Percentiles rank a stretch among this genome's conserved stretches.
Evolutionary conservation across 768 basidiomycete genomes (phyloP).

Genomic region (Obba rivulosa): DNA sequence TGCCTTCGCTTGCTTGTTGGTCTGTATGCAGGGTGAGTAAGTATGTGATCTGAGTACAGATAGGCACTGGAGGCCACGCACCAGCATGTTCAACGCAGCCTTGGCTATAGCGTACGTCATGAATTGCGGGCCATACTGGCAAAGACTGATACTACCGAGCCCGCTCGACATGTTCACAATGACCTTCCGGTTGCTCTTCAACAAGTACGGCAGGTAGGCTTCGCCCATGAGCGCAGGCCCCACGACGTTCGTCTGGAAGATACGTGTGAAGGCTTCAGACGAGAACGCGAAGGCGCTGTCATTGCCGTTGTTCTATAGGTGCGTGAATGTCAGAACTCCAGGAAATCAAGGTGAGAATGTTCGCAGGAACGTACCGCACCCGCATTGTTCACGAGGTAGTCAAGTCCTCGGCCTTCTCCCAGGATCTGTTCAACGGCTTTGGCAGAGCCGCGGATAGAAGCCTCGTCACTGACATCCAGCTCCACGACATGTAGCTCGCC

Average conservation of each 20-base stretch:
- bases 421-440: conserved; percentile 22
- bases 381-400: conserved; percentile 37
- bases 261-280: neutral
- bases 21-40: conserved; percentile 16
- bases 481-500: conserved; percentile 28
- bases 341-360: too few relatives aligned
- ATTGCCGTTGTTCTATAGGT: neutral
- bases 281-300: too few relatives aligned
- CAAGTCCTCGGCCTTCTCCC: conserved; percentile 24
- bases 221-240: conserved; percentile 24
- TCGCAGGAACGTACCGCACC: conserved; percentile 31
- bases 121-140: conserved; percentile 20
- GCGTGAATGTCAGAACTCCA: too few relatives aligned
- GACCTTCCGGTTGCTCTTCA: conserved; percentile 25
- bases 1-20: conserved; percentile 32
- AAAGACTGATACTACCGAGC: conserved; percentile 28
- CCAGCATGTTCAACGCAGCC: conserved; percentile 36
- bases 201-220: conserved; percentile 29
- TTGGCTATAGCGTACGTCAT: conserved; percentile 34
- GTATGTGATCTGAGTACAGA: too few relatives aligned
- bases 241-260: conserved; percentile 1
- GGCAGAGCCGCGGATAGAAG: conserved; percentile 22
- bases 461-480: conserved; percentile 25
- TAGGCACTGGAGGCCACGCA: conserved; percentile 13
- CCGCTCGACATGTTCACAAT: conserved; percentile 31